phyloP scores from a whole-genome alignment of 768 basidiomycete genomes.

The Exsudoporus frostii region DNA sequence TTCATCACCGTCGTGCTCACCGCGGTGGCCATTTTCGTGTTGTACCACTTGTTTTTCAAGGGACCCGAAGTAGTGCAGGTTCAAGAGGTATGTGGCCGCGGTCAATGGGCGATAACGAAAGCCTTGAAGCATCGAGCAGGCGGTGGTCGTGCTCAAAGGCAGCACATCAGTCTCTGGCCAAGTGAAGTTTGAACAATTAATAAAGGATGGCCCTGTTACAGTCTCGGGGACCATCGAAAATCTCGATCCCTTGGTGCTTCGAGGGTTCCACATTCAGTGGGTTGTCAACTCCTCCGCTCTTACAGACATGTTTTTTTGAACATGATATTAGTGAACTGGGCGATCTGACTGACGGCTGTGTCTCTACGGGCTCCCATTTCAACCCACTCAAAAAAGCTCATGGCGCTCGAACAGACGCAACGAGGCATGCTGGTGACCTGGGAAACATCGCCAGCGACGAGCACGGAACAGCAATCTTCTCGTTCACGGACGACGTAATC shows the following conservation, averaged over 20 bases:
- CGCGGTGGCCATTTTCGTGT: constrained; percentile 14
- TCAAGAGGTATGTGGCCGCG: constrained; percentile 18
- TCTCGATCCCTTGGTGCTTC: constrained; percentile 53
- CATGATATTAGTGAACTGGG: constrained; percentile 38
- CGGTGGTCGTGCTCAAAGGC: constrained; percentile 59
- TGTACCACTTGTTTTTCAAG: constrained; percentile 20
- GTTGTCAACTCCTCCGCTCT: constrained; percentile 22
- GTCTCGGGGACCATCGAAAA: constrained; percentile 61
- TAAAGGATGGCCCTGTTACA: constrained; percentile 48
- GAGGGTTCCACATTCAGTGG: constrained; percentile 83
- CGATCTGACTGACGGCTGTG: constrained; percentile 63
- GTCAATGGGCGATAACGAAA: not conserved
- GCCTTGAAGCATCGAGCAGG: constrained; percentile 33
- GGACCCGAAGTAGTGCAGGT: constrained; percentile 16
- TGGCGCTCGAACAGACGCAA: constrained; percentile 53
- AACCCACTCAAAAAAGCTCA: constrained; percentile 68
- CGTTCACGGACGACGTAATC: constrained; percentile 56
- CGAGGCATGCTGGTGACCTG: constrained; percentile 71
- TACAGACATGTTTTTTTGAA: constrained; percentile 19
- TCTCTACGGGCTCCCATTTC: constrained; percentile 72
- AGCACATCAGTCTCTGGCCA: constrained; percentile 59
- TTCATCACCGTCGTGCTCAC: constrained; percentile 12
- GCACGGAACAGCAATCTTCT: constrained; percentile 54
- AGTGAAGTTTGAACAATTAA: constrained; percentile 60
- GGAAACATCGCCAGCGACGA: constrained; percentile 70